Conservation (phyloP, 306 rosid genomes). For the Castanea crenata region DNA sequence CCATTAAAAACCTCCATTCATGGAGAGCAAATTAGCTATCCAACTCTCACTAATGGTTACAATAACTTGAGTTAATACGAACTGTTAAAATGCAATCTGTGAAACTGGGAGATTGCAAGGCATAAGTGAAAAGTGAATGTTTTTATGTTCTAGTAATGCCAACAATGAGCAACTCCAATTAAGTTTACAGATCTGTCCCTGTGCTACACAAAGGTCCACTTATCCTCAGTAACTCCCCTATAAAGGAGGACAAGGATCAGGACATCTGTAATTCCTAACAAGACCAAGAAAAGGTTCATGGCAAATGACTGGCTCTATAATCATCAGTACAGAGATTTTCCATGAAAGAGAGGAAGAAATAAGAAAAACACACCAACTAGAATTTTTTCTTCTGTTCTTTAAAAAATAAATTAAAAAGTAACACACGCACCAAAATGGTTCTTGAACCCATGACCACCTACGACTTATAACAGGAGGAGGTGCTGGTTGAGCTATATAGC, state of each 20-base stretch:
- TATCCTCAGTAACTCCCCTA: background rate
- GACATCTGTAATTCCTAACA: background rate
- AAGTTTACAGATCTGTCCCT: background rate
- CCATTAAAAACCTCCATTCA: slow-evolving; percentile 11
- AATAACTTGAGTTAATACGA: background rate
- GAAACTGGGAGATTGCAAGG: background rate
- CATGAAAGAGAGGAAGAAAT: slow-evolving; percentile 1
- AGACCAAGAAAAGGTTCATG: slow-evolving; percentile 4
- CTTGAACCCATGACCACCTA: too few relatives aligned
- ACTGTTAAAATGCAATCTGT: background rate
- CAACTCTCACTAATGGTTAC: background rate
- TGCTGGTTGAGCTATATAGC: too few relatives aligned
- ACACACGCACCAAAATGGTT: too few relatives aligned
- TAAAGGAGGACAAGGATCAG: slow-evolving; percentile 8
- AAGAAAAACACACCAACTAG: background rate
- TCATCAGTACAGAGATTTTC: background rate
- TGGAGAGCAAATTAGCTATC: background rate
- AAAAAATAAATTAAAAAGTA: too few relatives aligned
- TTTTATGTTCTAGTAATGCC: background rate
- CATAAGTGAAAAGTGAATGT: background rate
- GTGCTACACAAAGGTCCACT: slow-evolving; percentile 13
- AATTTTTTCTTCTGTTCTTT: too few relatives aligned
- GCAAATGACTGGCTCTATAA: background rate
- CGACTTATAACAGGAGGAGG: too few relatives aligned
- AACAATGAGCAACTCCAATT: background rate